Evolutionary conservation across 257 asterid genomes (phyloP), one percentile per base, ranked within the genome.

Genomic region (Ehretia macrophylla): DNA sequence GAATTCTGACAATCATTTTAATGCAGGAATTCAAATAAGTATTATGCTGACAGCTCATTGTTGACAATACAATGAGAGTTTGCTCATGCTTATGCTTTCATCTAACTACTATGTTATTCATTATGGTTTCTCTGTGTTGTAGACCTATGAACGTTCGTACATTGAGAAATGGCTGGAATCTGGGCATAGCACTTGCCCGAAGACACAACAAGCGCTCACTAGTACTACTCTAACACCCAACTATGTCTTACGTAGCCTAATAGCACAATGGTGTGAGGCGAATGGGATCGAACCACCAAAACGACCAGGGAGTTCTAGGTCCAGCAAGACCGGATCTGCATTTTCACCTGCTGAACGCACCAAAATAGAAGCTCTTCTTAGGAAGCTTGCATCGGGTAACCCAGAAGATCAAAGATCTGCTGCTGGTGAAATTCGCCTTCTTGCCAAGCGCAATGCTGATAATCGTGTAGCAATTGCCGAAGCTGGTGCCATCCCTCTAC

Each of bases 401-500:
- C 92, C 95, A 0, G 98, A 91, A 62, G 97, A 89, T 40, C 96
- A 79, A 47, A 80, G 90, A 19, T 75, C 94, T 0, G 95, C 97
- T 27, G 93, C 99, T 0, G 90, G 95, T 20, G 99, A 93, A 72
- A 80, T 93, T 72, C 97, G 99, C 50, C 90, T 89, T 21, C 97
- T 93, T 32, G 97, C 99, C 58, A 93, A 93, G 71, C 90, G 96
- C 37, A 93, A 89, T 51, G 85, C 97, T 14, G 94, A 89, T 69
- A 89, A 93, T 27, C 95, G 97, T 18, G 89, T 93, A 18, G 97
- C 99, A 3, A 84, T 93, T 65, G 99, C 97, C 17, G 96, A 89
- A 74, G 92, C 97, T n/a, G 99, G 99, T 27, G 97, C 96, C 32
- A 85, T 93, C 63, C 96, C 96, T 10, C 70, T 83, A 12, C 97